Evolutionary conservation across 73 alveolate genomes (phyloP).

Genomic region (Stentor coeruleus): DNA sequence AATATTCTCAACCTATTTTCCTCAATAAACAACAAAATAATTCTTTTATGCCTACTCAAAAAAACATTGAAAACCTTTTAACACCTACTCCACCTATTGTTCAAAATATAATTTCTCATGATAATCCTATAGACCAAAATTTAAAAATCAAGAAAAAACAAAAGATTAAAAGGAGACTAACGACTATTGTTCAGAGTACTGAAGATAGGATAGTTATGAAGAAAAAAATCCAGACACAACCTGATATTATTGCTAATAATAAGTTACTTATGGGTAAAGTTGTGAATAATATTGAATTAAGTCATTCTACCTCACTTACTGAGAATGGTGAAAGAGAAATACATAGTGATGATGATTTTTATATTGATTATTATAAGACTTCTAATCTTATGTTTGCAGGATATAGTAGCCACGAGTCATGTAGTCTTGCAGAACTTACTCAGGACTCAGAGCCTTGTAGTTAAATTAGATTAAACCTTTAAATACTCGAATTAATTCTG

Average conservation of each 20-base stretch:
- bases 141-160: no score
- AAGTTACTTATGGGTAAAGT: neutral
- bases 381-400: neutral
- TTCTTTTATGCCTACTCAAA: neutral
- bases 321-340: neutral
- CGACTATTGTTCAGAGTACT: neutral
- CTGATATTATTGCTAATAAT: neutral
- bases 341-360: neutral
- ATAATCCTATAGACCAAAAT: no score
- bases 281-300: no score
- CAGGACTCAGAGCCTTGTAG: constrained; percentile 4
- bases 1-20: neutral
- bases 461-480: no score
- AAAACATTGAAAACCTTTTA: no score
- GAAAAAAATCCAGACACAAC: neutral
- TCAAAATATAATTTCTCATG: no score
- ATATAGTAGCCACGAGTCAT: neutral
- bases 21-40: neutral
- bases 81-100: neutral
- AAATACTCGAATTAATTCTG: no score
- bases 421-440: constrained; percentile 6
- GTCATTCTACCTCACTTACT: neutral
- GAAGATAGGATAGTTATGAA: neutral
- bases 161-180: neutral
- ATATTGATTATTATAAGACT: neutral